These are phyloP conservation scores for Hamigera avellanea DNA, from an alignment of 495 filamentous ascomycete species.

Conservation along the genomic window DNA sequence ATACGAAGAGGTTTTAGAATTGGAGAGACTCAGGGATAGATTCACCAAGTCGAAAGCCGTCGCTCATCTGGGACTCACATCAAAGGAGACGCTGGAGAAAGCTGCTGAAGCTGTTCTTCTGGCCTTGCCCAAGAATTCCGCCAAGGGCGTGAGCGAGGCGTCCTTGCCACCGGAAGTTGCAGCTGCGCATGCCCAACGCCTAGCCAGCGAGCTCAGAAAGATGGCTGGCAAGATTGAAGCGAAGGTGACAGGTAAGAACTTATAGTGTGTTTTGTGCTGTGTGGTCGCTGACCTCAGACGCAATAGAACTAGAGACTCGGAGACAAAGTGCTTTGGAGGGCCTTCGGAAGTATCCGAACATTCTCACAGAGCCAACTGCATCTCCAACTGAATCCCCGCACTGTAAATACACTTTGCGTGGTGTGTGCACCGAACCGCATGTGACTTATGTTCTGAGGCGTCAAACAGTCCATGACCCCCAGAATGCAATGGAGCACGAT, in stretches of 20 bases:
- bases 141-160: slow-evolving; percentile 10
- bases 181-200: slow-evolving; percentile 14
- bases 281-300: background rate
- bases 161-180: slow-evolving; percentile 6
- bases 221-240: slow-evolving; percentile 32
- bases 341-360: slow-evolving; percentile 36
- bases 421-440: slow-evolving; percentile 39
- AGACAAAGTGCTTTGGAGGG: slow-evolving; percentile 36
- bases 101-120: slow-evolving; percentile 18
- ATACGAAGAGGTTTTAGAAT: slow-evolving; percentile 24
- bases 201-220: slow-evolving; percentile 26
- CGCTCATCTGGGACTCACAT: slow-evolving; percentile 15
- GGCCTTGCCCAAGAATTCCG: slow-evolving; percentile 13
- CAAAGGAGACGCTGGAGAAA: slow-evolving; percentile 24
- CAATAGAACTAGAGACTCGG: slow-evolving; percentile 38
- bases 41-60: slow-evolving; percentile 16
- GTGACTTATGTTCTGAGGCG: slow-evolving; percentile 38
- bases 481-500: slow-evolving; percentile 16
- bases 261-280: slow-evolving; percentile 1
- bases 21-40: slow-evolving; percentile 25
- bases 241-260: slow-evolving; percentile 36
- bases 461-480: background rate
- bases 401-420: slow-evolving; percentile 39
- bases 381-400: slow-evolving; percentile 30
- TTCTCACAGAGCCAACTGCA: slow-evolving; percentile 42